Conservation (phyloP, 108 stramenopile genomes). For the Licmophora abbreviata region DNA sequence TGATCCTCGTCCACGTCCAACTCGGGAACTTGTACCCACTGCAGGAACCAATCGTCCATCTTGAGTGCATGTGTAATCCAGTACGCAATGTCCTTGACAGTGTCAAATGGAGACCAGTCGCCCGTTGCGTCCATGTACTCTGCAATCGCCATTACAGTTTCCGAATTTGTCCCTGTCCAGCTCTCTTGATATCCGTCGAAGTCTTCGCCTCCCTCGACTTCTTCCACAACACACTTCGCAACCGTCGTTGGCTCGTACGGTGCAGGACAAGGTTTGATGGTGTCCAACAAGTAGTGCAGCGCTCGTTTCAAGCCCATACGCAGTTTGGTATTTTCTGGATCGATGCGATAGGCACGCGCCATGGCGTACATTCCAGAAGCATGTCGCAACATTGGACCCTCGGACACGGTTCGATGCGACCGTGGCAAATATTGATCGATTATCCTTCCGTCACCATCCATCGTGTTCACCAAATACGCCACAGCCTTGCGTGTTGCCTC, state of each 20-base stretch:
- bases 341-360: not conserved
- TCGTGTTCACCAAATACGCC: not conserved
- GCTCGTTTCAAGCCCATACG: not conserved
- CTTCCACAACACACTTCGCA: conserved; percentile 2
- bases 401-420: not conserved
- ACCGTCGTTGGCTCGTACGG: not conserved
- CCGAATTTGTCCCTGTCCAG: not conserved
- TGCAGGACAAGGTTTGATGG: not conserved
- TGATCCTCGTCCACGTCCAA: not conserved
- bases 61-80: not conserved
- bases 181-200: not conserved
- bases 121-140: conserved; percentile 1
- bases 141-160: conserved; percentile 1
- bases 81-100: conserved; percentile 4
- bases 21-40: not conserved
- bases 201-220: not conserved
- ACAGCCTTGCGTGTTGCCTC: not conserved
- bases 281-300: not conserved
- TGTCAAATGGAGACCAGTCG: not conserved
- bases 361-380: conserved; percentile 2
- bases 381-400: not conserved
- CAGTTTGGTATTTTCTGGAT: not conserved
- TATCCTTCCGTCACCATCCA: not conserved
- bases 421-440: not conserved
- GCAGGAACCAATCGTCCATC: not conserved